phyloP scores from a whole-genome alignment of 345 rosid genomes.

The Gossypium rotundifolium region DNA sequence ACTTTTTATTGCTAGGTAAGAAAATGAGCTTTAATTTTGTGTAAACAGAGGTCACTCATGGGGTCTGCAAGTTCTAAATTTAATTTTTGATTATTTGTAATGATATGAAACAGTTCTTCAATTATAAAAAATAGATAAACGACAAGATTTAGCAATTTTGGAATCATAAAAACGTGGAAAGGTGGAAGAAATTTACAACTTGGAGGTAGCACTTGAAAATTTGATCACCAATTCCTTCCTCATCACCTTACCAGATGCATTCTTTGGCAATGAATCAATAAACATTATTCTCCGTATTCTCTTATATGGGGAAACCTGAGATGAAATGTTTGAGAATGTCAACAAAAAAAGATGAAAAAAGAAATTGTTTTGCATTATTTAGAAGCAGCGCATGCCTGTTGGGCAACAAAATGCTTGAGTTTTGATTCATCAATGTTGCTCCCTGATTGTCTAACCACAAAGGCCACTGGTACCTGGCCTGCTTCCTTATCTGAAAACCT shows the following conservation, averaged over 20 bases:
- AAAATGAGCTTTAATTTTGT: no score
- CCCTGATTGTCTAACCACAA: constrained; percentile 35
- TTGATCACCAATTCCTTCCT: constrained; percentile 37
- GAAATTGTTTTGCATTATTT: not conserved
- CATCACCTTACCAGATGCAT: constrained; percentile 44
- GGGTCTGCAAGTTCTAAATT: no score
- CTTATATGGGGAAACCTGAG: constrained; percentile 55
- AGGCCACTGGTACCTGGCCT: constrained; percentile 51
- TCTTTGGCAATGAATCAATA: constrained; percentile 41
- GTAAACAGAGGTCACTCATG: no score
- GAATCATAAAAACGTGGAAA: not conserved
- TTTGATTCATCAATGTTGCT: constrained; percentile 30
- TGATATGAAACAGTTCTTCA: no score
- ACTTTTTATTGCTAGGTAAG: no score
- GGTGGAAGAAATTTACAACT: constrained; percentile 22
- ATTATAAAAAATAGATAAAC: no score
- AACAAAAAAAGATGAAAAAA: not conserved
- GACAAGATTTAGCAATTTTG: no score
- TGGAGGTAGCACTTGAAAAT: constrained; percentile 20
- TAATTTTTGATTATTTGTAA: not conserved
- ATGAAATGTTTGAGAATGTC: not conserved
- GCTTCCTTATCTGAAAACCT: constrained; percentile 54
- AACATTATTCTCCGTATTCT: constrained; percentile 34
- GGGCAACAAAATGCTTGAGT: constrained; percentile 34
- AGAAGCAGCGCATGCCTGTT: constrained; percentile 20